phyloP scores from a whole-genome alignment of 2,329 filamentous ascomycete species.

The Zasmidium cellare region DNA sequence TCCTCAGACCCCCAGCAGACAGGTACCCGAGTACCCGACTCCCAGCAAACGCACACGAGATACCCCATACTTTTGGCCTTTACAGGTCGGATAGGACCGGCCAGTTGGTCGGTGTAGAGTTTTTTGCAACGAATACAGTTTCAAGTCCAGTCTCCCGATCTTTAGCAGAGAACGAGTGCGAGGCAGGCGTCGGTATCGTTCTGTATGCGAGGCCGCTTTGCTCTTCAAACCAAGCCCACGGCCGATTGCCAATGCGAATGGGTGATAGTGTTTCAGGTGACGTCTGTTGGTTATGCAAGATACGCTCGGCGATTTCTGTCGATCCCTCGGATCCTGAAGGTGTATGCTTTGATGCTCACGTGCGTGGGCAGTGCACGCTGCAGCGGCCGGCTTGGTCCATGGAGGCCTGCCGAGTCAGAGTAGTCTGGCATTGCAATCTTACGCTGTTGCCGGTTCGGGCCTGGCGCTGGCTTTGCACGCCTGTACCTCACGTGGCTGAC shows the following conservation, averaged over 20 bases:
- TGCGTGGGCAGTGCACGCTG: background rate
- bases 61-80: background rate
- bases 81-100: background rate
- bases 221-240: background rate
- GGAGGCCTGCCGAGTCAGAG: slow-evolving; percentile 16
- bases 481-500: slow-evolving; percentile 9
- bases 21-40: background rate
- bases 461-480: background rate
- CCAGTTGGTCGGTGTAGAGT: slow-evolving; percentile 4
- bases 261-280: background rate
- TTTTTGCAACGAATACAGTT: slow-evolving; percentile 3
- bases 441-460: slow-evolving; percentile 1
- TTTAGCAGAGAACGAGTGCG: slow-evolving; percentile 3
- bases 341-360: background rate
- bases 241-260: background rate
- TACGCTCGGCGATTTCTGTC: background rate
- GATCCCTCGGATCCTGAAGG: background rate
- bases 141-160: slow-evolving; percentile 2
- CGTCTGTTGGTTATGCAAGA: background rate
- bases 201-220: background rate
- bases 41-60: background rate
- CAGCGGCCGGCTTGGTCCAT: background rate
- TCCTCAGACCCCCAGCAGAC: background rate
- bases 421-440: slow-evolving; percentile 15
- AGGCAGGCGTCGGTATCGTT: background rate